Percentiles rank a stretch among this genome's conserved stretches.
These are phyloP conservation scores for Tuber umbilicatum DNA, from an alignment of 495 filamentous ascomycete genomes.

Conservation along the genomic window DNA sequence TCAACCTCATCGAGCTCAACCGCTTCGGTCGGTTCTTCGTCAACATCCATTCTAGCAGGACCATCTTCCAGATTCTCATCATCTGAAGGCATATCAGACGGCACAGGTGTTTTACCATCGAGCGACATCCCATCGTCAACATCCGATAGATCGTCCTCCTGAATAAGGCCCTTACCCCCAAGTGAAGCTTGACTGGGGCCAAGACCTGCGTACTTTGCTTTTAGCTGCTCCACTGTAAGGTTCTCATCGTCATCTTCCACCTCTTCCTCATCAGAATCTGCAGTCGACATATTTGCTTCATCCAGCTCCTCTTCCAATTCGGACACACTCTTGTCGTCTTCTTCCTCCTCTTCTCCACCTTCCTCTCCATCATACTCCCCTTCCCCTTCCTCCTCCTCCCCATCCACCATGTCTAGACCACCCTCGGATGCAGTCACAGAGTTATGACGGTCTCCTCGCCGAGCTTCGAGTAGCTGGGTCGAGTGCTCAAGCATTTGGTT, in stretches of 20 bases:
- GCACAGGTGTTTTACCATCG: conserved; percentile 6
- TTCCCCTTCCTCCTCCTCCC: conserved; percentile 45
- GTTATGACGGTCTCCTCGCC: conserved; percentile 30
- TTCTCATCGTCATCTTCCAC: conserved; percentile 55
- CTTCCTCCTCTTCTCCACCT: conserved; percentile 51
- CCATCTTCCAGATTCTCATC: conserved; percentile 22
- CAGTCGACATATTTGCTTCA: conserved; percentile 49
- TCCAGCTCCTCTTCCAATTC: conserved; percentile 44
- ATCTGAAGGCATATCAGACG: conserved; percentile 7
- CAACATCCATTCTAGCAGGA: conserved; percentile 29
- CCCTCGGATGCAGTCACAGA: conserved; percentile 25
- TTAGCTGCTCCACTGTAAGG: conserved; percentile 71
- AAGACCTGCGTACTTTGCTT: conserved; percentile 68
- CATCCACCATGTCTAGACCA: conserved; percentile 15
- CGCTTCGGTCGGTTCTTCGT: conserved; percentile 39
- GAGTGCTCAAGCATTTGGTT: conserved; percentile 42
- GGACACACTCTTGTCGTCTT: conserved; percentile 44
- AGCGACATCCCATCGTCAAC: conserved; percentile 12
- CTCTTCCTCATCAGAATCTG: conserved; percentile 49
- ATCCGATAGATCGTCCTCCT: conserved; percentile 27
- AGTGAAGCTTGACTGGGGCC: conserved; percentile 12
- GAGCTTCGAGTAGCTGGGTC: conserved; percentile 39
- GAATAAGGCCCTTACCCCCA: conserved; percentile 18
- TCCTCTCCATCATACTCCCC: conserved; percentile 48
- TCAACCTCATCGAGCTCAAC: conserved; percentile 61